A percentile compares a stretch with the other conserved stretches of the same genome.
Conservation (phyloP, 1,284 basidiomycete species). For the Ustilago tritici region DNA sequence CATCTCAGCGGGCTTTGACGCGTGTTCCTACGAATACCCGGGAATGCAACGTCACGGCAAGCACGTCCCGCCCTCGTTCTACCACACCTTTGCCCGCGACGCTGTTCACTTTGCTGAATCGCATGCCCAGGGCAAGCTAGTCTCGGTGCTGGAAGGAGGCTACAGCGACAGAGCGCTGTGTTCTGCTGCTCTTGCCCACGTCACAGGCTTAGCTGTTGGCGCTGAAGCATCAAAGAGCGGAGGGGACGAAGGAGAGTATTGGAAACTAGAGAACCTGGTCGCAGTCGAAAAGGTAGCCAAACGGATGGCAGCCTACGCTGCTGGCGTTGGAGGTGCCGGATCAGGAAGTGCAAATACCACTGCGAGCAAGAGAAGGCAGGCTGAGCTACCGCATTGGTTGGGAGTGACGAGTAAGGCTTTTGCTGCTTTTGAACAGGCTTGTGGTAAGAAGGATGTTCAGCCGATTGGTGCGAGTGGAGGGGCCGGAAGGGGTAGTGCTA, state of each 20-base stretch:
- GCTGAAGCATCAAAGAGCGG: neutral
- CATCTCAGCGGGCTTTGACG: constrained; percentile 83
- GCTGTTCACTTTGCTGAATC: constrained; percentile 77
- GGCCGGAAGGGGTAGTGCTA: constrained; percentile 5
- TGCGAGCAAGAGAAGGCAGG: constrained; percentile 41
- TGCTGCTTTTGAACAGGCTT: constrained; percentile 57
- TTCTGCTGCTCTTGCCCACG: constrained; percentile 73
- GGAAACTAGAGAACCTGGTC: constrained; percentile 55
- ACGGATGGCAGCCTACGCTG: constrained; percentile 49
- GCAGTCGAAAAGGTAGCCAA: constrained; percentile 60
- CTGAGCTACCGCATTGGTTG: constrained; percentile 50
- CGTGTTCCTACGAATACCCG: constrained; percentile 88
- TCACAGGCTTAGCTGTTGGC: constrained; percentile 45
- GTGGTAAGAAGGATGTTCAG: constrained; percentile 37
- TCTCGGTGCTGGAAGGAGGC: constrained; percentile 93
- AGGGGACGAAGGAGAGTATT: constrained; percentile 29
- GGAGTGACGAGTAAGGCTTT: constrained; percentile 47
- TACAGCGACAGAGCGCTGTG: constrained; percentile 85
- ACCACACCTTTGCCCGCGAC: constrained; percentile 84
- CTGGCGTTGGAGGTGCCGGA: constrained; percentile 8
- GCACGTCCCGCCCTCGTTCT: constrained; percentile 89
- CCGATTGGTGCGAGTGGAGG: constrained; percentile 14
- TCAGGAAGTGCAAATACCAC: constrained; percentile 30
- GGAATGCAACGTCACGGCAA: constrained; percentile 93
- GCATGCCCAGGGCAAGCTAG: constrained; percentile 78